phyloP scores from a whole-genome alignment of 75 land plant species.

The Selaginella moellendorffii region DNA sequence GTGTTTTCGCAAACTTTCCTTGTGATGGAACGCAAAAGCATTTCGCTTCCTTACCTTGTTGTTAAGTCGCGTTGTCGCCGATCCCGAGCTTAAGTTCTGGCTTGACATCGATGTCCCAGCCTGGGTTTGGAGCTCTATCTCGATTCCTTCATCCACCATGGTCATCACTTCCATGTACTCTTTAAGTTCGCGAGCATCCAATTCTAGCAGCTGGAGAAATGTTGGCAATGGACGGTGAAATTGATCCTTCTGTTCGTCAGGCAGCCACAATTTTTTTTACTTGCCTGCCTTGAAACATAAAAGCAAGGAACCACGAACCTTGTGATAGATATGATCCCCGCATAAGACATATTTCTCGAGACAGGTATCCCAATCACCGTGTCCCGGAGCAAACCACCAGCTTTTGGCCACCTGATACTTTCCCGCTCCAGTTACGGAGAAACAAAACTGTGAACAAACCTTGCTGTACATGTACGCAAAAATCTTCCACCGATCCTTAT shows the following conservation, averaged over 20 bases:
- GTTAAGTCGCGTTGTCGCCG: constrained; percentile 38
- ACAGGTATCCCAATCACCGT: constrained; percentile 92
- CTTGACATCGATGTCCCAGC: background rate
- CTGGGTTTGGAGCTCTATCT: constrained; percentile 16
- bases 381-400: constrained; percentile 98
- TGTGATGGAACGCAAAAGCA: too few species aligned
- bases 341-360: constrained; percentile 82
- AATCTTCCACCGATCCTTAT: constrained; percentile 65
- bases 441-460: constrained; percentile 23
- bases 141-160: constrained; percentile 62
- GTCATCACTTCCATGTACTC: constrained; percentile 69
- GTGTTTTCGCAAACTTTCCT: too few species aligned
- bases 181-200: constrained; percentile 50
- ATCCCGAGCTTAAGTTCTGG: constrained; percentile 2
- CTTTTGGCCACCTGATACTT: constrained; percentile 57
- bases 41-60: constrained; percentile 43
- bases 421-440: background rate
- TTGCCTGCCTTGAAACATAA: background rate
- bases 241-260: constrained; percentile 68
- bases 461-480: constrained; percentile 82
- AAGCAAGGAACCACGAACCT: constrained; percentile 28
- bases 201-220: constrained; percentile 73
- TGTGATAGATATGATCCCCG: constrained; percentile 83
- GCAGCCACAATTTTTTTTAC: background rate
- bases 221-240: constrained; percentile 68